Evolutionary conservation across 2,329 filamentous ascomycete genomes (phyloP).

Genomic region (Sporothrix variecibatus): DNA sequence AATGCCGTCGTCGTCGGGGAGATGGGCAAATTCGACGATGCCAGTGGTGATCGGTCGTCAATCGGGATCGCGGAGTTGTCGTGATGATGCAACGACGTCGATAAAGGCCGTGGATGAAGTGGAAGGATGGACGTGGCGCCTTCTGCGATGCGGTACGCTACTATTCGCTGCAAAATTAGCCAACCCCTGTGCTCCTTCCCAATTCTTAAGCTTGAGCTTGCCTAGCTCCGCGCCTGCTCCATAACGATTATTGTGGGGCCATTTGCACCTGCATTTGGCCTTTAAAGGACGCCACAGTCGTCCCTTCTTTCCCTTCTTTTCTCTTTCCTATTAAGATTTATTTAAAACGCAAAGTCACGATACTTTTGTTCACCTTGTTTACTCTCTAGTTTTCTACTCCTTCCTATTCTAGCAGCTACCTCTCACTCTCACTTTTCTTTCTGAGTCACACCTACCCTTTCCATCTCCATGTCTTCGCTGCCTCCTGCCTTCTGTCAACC

Average conservation of each 20-base stretch:
- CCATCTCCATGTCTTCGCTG: not conserved
- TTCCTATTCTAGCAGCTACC: not conserved
- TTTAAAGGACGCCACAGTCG: not conserved
- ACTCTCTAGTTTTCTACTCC: not conserved
- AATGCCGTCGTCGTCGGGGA: not conserved
- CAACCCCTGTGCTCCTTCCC: conserved; percentile 12
- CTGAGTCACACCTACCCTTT: not conserved
- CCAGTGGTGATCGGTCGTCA: not conserved
- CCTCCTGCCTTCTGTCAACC: not conserved
- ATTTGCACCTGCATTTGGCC: not conserved
- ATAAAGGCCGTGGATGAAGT: not conserved
- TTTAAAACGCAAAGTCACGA: not conserved
- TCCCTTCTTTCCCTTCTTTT: not conserved
- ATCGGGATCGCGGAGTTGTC: not conserved
- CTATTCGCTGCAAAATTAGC: conserved; percentile 5
- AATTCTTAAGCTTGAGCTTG: not conserved
- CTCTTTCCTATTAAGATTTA: not conserved
- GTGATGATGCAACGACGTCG: not conserved
- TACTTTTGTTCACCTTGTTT: not conserved
- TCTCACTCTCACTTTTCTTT: not conserved
- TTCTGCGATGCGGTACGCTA: not conserved
- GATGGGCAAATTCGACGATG: not conserved
- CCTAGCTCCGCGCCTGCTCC: not conserved
- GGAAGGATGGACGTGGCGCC: conserved; percentile 3
- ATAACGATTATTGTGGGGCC: not conserved